Percentiles rank a stretch among this genome's conserved stretches.
phyloP scores from a whole-genome alignment of 345 rosid species.

The Clarkia xantiana region DNA sequence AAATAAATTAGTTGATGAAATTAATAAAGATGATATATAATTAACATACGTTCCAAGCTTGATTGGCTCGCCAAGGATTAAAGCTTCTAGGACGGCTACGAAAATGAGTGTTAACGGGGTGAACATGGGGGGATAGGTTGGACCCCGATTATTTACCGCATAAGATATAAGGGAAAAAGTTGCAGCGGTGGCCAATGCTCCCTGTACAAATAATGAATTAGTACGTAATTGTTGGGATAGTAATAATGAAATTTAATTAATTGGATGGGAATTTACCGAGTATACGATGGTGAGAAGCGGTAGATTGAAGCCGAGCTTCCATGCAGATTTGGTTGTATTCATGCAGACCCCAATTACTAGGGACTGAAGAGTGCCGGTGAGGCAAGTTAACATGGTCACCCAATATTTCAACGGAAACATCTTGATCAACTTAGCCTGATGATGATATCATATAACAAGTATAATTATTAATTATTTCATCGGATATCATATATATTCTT shows the following conservation, averaged over 20 bases:
- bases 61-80: conserved; percentile 20
- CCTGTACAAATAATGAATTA: conserved; percentile 11
- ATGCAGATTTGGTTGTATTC: conserved; percentile 10
- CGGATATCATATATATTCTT: too few relatives aligned
- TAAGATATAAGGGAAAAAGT: conserved; percentile 22
- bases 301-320: conserved; percentile 31
- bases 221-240: too few relatives aligned
- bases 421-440: conserved; percentile 22
- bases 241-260: too few relatives aligned
- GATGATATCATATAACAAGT: too few relatives aligned
- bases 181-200: conserved; percentile 26
- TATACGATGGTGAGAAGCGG: conserved; percentile 30
- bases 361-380: conserved; percentile 22
- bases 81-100: conserved; percentile 23
- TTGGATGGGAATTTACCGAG: conserved; percentile 12
- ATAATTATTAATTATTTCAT: too few relatives aligned
- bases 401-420: conserved; percentile 24
- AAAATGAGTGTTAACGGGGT: conserved; percentile 30
- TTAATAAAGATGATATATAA: too few relatives aligned
- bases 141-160: conserved; percentile 29
- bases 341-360: conserved; percentile 19
- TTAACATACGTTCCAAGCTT: conserved; percentile 21
- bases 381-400: conserved; percentile 32
- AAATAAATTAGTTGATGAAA: background rate
- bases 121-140: conserved; percentile 42